phyloP scores from a whole-genome alignment of 2,329 filamentous ascomycete species.

The Tolypocladium capitatum region DNA sequence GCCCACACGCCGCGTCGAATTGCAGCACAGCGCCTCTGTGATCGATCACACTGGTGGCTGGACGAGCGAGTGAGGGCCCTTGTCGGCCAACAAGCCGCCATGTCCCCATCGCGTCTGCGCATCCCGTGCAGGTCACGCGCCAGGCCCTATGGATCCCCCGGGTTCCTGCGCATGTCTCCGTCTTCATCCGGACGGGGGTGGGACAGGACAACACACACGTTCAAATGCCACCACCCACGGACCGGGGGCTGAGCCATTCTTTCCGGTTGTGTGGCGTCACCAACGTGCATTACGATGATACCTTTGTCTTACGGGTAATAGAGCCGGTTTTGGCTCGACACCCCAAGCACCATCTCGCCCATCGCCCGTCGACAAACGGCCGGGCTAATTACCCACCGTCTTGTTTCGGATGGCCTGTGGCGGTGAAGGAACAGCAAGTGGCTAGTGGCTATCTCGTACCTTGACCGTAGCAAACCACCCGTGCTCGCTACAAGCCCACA shows the following conservation, averaged over 20 bases:
- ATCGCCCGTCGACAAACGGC: no score
- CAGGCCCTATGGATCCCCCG: background rate
- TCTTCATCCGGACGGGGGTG: background rate
- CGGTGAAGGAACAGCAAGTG: no score
- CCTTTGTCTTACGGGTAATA: no score
- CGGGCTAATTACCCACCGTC: no score
- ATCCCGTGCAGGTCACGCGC: background rate
- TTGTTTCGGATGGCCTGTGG: no score
- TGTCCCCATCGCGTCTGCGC: background rate
- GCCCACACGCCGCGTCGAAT: background rate
- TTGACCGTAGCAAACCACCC: no score
- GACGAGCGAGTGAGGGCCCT: background rate
- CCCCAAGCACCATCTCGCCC: no score
- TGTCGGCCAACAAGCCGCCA: no score
- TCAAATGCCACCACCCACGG: background rate
- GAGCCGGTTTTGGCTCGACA: background rate
- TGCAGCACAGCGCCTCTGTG: background rate
- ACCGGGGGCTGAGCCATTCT: background rate
- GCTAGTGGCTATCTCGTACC: no score
- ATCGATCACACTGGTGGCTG: background rate
- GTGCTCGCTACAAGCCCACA: background rate
- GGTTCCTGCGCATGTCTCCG: constrained; percentile 1
- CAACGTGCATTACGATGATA: background rate
- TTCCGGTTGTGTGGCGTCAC: background rate
- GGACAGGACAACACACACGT: no score